Base-by-base conservation (phyloP, 2,329 filamentous ascomycete species). In the Coniella vitis region DNA sequence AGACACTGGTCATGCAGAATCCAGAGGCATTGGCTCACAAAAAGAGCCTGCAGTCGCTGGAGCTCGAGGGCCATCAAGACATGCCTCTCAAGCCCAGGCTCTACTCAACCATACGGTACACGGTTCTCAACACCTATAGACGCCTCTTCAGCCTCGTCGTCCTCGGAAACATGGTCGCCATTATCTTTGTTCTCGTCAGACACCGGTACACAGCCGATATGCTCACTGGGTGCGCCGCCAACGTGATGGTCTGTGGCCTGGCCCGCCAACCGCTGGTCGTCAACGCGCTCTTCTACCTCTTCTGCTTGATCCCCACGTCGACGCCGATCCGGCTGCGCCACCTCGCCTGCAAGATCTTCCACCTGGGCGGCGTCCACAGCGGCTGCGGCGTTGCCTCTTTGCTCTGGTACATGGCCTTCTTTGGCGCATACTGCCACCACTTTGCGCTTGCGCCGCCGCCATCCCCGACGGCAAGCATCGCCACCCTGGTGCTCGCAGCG, bases 81-180 rank as follows among this genome's bases (percentile, higher is more conserved):
- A 13, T 4, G 4, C 12, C 31, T 2, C 25, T 42, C 1, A 42
- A 42, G 40, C 16, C 40, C 9, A 20, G 20, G 16, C 16, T 42
- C 40, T 32, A 42, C 17, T 42, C 40, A 1, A 32, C 40, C 17
- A 17, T 74, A 25, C 62, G 68, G 22, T 65, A 69, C 57, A 67
- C 68, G 20, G 60, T 78, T 49, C 68, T 79, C 57, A 74, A 75
- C 46, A 66, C 74, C 21, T 82, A 82, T 55, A 71, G 78, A 17
- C 70, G 73, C 2, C 70, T 82, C 7, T 81, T 82, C 62, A 73
- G 73, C 38, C 47, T 79, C 9, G 65, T 78, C 25, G 70, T 75
- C 50, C 55, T 79, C 34, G 58, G 66, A 52, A 82, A 82, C 55
- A 56, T 73, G 36, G 67, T 65, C 20, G 75, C 74, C 29, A 65